Evolutionary conservation across 768 basidiomycete species (phyloP).

Genomic region (Clathrus columnatus): DNA sequence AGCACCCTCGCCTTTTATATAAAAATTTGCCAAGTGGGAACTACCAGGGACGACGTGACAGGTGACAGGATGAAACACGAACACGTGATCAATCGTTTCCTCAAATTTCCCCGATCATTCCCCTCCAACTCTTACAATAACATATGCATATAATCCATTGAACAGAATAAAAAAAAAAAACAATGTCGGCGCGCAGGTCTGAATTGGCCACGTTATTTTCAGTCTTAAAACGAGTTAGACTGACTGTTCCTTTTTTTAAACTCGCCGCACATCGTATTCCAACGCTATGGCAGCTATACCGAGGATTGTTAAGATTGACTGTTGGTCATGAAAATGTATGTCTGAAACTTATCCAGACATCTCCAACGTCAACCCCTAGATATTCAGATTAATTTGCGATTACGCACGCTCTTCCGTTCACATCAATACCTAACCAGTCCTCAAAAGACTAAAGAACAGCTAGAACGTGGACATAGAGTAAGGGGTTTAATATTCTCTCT

Average conservation of each 20-base stretch:
- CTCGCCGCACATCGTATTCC: slow-evolving; percentile 68
- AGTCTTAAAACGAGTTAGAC: slow-evolving; percentile 48
- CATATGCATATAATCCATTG: too few relatives aligned
- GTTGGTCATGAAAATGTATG: slow-evolving; percentile 45
- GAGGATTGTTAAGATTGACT: slow-evolving; percentile 51
- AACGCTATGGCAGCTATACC: slow-evolving; percentile 69
- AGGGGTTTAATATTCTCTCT: slow-evolving; percentile 13
- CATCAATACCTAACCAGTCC: slow-evolving; percentile 49
- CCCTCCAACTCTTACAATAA: too few relatives aligned
- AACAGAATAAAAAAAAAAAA: too few relatives aligned
- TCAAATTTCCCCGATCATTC: too few relatives aligned
- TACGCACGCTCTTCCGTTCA: slow-evolving; percentile 44
- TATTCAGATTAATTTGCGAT: slow-evolving; percentile 47
- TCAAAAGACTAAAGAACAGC: slow-evolving; percentile 33
- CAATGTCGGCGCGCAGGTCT: background rate
- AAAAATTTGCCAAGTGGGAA: too few relatives aligned
- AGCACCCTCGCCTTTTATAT: too few relatives aligned
- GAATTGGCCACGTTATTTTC: slow-evolving; percentile 27
- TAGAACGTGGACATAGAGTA: slow-evolving; percentile 52
- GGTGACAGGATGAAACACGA: too few relatives aligned
- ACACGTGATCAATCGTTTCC: too few relatives aligned
- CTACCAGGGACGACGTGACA: too few relatives aligned
- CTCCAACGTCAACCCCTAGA: background rate
- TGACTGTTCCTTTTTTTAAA: slow-evolving; percentile 56
- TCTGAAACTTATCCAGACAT: background rate